Conservation (phyloP, 2,329 filamentous ascomycete species). For the Colletotrichum orchidophilum region DNA sequence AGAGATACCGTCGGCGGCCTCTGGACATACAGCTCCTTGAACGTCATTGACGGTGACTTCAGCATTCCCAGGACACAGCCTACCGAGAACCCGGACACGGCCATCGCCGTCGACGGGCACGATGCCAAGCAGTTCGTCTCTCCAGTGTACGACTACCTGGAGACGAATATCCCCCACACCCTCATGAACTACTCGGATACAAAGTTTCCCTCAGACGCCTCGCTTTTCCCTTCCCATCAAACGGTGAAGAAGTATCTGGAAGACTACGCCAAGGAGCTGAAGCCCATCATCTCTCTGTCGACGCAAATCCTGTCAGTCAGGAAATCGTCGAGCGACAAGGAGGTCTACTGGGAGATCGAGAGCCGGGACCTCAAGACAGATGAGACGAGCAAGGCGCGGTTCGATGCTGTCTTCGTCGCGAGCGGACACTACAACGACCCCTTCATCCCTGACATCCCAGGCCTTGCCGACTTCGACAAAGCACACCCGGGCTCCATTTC, state of each 20-base stretch:
- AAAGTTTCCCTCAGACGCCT: constrained; percentile 63
- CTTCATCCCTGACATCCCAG: constrained; percentile 64
- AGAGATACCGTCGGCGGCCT: constrained; percentile 71
- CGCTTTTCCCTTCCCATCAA: constrained; percentile 73
- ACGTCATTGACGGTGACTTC: constrained; percentile 35
- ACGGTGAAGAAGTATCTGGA: constrained; percentile 73
- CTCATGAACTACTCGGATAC: constrained; percentile 77
- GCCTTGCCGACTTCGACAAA: constrained; percentile 62
- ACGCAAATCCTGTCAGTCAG: constrained; percentile 66
- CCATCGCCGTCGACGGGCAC: constrained; percentile 39
- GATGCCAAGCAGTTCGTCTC: constrained; percentile 66
- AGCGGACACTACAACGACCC: constrained; percentile 72
- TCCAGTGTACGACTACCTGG: constrained; percentile 72
- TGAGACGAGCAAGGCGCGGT: constrained; percentile 45
- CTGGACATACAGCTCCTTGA: constrained; percentile 71
- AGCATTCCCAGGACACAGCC: constrained; percentile 41
- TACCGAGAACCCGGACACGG: constrained; percentile 53
- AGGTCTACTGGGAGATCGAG: constrained; percentile 59
- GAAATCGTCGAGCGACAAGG: constrained; percentile 36
- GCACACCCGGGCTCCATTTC: constrained; percentile 59
- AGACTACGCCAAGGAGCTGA: constrained; percentile 68
- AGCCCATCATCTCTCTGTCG: constrained; percentile 65
- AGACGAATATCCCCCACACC: constrained; percentile 79
- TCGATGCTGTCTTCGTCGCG: constrained; percentile 71
- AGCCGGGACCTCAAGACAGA: constrained; percentile 42